These are phyloP conservation scores for Fusarium beomiforme DNA, from an alignment of 2,329 filamentous ascomycete species.

Conservation along the genomic window DNA sequence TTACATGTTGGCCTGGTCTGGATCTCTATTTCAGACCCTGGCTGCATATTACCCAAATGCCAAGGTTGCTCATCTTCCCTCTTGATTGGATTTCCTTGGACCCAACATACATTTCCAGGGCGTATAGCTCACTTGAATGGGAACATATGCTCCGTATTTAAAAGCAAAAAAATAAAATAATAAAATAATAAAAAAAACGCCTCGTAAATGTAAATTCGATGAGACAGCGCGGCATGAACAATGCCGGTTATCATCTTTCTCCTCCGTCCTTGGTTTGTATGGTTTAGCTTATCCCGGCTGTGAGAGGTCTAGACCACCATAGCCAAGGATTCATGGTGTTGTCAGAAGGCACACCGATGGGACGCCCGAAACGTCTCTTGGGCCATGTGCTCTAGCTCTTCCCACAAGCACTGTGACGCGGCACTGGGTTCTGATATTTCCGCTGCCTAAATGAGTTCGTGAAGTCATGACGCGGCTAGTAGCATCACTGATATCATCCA, in stretches of 20 bases:
- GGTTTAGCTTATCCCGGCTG: conserved; percentile 10
- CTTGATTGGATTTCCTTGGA: conserved; percentile 14
- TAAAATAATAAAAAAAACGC: too few relatives aligned
- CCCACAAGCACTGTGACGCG: conserved; percentile 19
- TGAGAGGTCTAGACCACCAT: conserved; percentile 27
- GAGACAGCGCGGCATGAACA: not conserved
- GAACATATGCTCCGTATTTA: conserved; percentile 13
- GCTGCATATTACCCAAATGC: conserved; percentile 26
- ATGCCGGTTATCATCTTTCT: not conserved
- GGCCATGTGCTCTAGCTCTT: not conserved
- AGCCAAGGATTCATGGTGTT: conserved; percentile 6
- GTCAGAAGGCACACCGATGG: conserved; percentile 4
- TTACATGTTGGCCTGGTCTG: conserved; percentile 23
- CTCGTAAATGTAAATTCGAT: not conserved
- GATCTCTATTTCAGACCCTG: conserved; percentile 34
- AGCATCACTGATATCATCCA: conserved; percentile 7
- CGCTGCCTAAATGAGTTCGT: not conserved
- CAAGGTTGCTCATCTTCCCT: conserved; percentile 14
- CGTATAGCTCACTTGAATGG: conserved; percentile 10
- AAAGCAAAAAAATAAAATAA: conserved; percentile 7
- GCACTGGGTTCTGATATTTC: not conserved
- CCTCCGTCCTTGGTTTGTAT: conserved; percentile 12
- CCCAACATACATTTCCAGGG: not conserved
- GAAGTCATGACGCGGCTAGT: conserved; percentile 27
- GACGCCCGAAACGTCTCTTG: not conserved